A percentile compares a stretch with the other conserved stretches of the same genome.
Conservation (phyloP, 2,329 filamentous ascomycete species). For the Epichloe sp. region DNA sequence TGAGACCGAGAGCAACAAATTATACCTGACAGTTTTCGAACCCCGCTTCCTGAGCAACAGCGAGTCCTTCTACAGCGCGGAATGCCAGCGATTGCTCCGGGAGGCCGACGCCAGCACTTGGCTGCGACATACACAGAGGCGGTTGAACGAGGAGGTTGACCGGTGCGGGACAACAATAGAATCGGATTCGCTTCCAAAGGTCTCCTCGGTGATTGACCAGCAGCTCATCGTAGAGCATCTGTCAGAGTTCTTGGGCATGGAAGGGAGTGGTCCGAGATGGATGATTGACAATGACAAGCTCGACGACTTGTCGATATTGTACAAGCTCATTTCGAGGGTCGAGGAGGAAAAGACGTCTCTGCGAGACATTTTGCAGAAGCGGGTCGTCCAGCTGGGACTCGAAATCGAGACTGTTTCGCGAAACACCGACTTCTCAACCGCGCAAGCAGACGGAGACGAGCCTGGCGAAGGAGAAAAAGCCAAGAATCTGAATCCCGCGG, state of each 20-base stretch:
- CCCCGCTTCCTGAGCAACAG: constrained; percentile 61
- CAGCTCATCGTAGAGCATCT: constrained; percentile 70
- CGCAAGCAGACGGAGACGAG: constrained; percentile 30
- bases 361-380: constrained; percentile 55
- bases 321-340: constrained; percentile 63
- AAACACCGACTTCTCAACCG: constrained; percentile 39
- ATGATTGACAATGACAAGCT: constrained; percentile 88
- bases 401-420: constrained; percentile 64
- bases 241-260: constrained; percentile 68
- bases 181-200: constrained; percentile 55
- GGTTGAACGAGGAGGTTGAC: constrained; percentile 68
- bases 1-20: constrained; percentile 63
- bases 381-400: constrained; percentile 65
- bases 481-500: constrained; percentile 34
- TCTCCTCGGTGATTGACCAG: constrained; percentile 64
- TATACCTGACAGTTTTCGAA: constrained; percentile 79
- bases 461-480: constrained; percentile 28
- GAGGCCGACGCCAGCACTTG: constrained; percentile 73
- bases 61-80: constrained; percentile 57
- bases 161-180: constrained; percentile 76
- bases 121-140: constrained; percentile 59
- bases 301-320: constrained; percentile 69
- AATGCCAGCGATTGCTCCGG: constrained; percentile 61
- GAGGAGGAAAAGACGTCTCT: constrained; percentile 61
- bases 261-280: constrained; percentile 67